Base-by-base conservation (phyloP, 2,329 filamentous ascomycete genomes). In the Penicillium sp. region DNA sequence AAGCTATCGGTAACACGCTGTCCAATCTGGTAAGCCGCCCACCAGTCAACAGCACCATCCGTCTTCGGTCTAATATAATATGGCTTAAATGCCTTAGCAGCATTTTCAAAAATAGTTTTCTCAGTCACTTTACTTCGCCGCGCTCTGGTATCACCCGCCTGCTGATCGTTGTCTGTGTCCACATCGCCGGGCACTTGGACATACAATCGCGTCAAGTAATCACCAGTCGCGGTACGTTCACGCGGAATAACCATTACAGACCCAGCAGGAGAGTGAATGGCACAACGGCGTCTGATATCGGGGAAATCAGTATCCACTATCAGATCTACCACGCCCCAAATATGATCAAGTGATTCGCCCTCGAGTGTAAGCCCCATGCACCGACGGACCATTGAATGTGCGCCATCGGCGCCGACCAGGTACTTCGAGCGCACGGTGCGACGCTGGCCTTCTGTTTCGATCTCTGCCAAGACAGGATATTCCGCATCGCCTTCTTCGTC, bases 201-300 rank as follows among this genome's bases (percentile, higher is more conserved):
- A 63, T 90, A 89, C 55, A 91, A 85, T 63, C 90, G 88, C 19
- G 90, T 82, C 21, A 89, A 82, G 49, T 90, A 87, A 74, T 90
- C 84, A 58, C 86, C 84, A 54, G 84, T 75, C 26, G 75, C 75
- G 54, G 83, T 81, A 1, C 79, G 80, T 70, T 90, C 88, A 24
- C 88, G 81, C 0, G 90, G 90, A 56, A 93, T 92, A 4, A 92
- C 87, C 85, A 93, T 90, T 68, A 93, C 87, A 19, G 88, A 91
- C 1, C 90, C 89, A 56, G 87, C 80, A 46, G 85, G 81, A 3
- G 88, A 91, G 70, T 91, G 89, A 57, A 92, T 90, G 1, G 87
- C 90, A 65, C 87, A 90, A 78, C 90, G 88, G 81, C 89, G 88
- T 80, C 90, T 88, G 66, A 92, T 90, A 68, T 93, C 89, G 0